Percentiles rank a stretch among this genome's conserved stretches.
Conservation (phyloP, 2,329 filamentous ascomycete species). For the Botrytis paeoniae region DNA sequence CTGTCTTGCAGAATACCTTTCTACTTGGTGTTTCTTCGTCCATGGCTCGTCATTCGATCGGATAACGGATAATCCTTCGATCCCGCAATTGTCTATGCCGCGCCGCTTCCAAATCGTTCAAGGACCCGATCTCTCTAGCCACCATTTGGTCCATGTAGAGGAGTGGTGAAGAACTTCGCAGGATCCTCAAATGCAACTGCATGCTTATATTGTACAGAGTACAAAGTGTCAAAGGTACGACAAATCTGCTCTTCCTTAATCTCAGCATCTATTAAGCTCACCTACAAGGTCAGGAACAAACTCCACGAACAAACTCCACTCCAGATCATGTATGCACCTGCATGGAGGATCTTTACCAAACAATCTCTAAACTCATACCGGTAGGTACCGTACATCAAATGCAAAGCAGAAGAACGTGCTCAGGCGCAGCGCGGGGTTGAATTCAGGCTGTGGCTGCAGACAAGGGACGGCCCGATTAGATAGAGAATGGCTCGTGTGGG, state of each 20-base stretch:
- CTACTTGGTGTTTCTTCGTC: no score
- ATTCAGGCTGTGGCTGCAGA: not conserved
- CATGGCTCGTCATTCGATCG: not conserved
- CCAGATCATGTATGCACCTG: not conserved
- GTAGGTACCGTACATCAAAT: not conserved
- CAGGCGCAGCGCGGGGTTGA: not conserved
- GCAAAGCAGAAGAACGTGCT: not conserved
- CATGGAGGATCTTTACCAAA: not conserved
- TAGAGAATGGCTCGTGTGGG: not conserved
- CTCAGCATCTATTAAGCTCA: not conserved
- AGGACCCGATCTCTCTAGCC: not conserved
- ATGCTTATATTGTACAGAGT: not conserved
- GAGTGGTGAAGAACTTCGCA: not conserved
- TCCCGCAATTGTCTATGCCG: not conserved
- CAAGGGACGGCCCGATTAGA: conserved; percentile 9
- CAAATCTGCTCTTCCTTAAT: not conserved
- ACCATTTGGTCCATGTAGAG: not conserved
- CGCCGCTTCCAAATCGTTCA: not conserved
- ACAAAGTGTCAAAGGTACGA: not conserved
- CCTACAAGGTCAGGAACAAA: not conserved
- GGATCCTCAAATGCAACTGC: not conserved
- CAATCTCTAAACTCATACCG: not conserved
- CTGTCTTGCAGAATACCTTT: not conserved
- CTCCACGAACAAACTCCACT: not conserved
- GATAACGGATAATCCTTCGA: not conserved